These are phyloP conservation scores for Aspergillus sp. DNA, from an alignment of 2,329 filamentous ascomycete genomes.

Conservation along the genomic window DNA sequence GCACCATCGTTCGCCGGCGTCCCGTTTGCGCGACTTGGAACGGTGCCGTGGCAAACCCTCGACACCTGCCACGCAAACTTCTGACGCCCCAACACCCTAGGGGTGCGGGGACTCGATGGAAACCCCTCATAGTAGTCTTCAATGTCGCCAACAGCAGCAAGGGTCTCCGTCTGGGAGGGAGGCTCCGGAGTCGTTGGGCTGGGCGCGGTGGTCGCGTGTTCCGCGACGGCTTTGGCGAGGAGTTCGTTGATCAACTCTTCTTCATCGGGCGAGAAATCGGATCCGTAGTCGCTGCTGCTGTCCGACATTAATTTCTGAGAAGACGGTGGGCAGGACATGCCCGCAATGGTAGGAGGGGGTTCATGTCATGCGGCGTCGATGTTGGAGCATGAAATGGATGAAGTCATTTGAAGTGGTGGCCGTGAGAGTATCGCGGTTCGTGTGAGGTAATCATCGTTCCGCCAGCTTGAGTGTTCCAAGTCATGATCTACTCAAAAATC, in stretches of 20 bases:
- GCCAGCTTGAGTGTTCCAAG: not conserved
- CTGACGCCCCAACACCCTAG: conserved; percentile 42
- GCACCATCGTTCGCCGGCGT: conserved; percentile 21
- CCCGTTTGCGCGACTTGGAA: conserved; percentile 27
- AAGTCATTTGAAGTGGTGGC: not conserved
- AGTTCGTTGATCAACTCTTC: conserved; percentile 53
- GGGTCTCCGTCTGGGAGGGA: conserved; percentile 11
- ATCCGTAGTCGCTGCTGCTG: conserved; percentile 59
- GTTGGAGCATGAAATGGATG: not conserved
- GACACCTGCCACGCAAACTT: conserved; percentile 24
- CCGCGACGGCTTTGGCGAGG: conserved; percentile 44
- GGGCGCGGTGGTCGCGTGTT: conserved; percentile 20
- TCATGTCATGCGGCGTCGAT: conserved; percentile 18
- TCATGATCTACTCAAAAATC: not conserved
- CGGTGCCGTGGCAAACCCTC: conserved; percentile 8
- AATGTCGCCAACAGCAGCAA: conserved; percentile 34
- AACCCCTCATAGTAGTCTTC: conserved; percentile 43
- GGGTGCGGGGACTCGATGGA: conserved; percentile 35
- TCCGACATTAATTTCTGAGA: conserved; percentile 17
- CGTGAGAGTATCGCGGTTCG: not conserved
- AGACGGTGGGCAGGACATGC: conserved; percentile 30
- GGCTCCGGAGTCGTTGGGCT: conserved; percentile 15
- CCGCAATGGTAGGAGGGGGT: conserved; percentile 19
- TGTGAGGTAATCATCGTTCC: not conserved
- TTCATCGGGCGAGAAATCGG: conserved; percentile 59